These are phyloP conservation scores for Phialocephala sp. DNA, from an alignment of 2,329 filamentous ascomycete genomes.

Conservation along the genomic window DNA sequence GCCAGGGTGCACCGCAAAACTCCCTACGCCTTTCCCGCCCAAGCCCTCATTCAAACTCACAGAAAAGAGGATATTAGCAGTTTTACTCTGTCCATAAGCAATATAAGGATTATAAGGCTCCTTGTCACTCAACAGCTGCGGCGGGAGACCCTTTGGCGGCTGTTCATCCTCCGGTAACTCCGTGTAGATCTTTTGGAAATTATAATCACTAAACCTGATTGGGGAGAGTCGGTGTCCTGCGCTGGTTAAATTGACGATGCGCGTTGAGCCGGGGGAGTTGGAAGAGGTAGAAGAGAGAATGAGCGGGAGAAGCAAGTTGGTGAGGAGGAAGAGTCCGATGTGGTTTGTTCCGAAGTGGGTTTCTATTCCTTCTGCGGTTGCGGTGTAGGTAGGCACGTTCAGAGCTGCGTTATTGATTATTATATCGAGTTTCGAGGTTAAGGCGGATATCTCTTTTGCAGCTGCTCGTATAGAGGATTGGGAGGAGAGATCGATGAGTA, in stretches of 20 bases:
- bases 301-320: constrained; percentile 36
- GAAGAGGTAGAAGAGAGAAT: constrained; percentile 14
- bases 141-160: constrained; percentile 20
- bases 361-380: constrained; percentile 47
- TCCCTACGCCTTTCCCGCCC: constrained; percentile 15
- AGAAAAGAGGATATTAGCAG: constrained; percentile 47
- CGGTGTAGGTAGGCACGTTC: constrained; percentile 38
- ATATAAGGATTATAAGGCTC: constrained; percentile 31
- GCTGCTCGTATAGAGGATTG: constrained; percentile 48
- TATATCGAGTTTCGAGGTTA: constrained; percentile 42
- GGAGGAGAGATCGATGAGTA: constrained; percentile 46
- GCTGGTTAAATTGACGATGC: constrained; percentile 48
- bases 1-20: constrained; percentile 29
- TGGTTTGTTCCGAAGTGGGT: constrained; percentile 39
- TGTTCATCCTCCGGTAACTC: constrained; percentile 27
- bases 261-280: constrained; percentile 16
- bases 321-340: constrained; percentile 39
- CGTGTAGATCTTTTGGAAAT: constrained; percentile 38
- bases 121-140: constrained; percentile 3
- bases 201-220: constrained; percentile 46
- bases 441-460: constrained; percentile 45
- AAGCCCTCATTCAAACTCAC: constrained; percentile 28
- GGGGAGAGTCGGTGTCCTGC: constrained; percentile 46
- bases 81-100: constrained; percentile 53
- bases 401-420: constrained; percentile 51